phyloP scores from a whole-genome alignment of 805 yeast genomes.

The Lipomyces yamadae region DNA sequence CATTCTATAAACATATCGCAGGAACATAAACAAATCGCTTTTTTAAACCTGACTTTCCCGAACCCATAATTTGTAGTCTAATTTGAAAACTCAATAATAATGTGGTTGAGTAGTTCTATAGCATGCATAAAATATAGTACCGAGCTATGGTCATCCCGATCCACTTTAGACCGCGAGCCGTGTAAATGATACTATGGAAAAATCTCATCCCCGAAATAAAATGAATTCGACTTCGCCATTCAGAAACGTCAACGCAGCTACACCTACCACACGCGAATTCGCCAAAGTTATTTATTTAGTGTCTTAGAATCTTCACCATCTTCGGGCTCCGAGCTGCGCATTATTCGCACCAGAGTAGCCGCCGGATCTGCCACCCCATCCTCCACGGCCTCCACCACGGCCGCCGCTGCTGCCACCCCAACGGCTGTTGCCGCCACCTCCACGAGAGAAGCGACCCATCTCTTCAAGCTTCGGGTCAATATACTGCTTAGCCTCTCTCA shows the following conservation, averaged over 20 bases:
- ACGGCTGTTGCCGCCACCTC: conserved; percentile 65
- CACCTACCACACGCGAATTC: neutral
- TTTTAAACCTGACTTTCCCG: neutral
- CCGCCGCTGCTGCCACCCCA: conserved; percentile 59
- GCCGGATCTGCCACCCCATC: conserved; percentile 45
- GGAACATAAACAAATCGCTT: neutral
- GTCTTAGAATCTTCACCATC: conserved; percentile 40
- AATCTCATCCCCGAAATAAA: neutral
- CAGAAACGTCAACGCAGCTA: neutral
- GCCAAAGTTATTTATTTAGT: neutral
- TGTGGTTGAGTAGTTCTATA: neutral
- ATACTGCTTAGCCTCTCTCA: conserved; percentile 93
- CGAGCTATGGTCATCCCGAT: neutral
- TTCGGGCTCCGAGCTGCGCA: conserved; percentile 50
- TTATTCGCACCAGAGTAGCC: conserved; percentile 48
- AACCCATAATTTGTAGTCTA: neutral
- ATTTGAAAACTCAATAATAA: neutral
- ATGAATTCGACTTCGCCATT: neutral
- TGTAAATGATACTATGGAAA: neutral
- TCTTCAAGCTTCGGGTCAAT: conserved; percentile 79
- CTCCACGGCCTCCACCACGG: conserved; percentile 50
- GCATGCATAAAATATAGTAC: neutral
- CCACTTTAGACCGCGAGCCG: neutral
- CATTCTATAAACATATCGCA: conserved; percentile 1
- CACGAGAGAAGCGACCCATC: conserved; percentile 75